phyloP scores from a whole-genome alignment of 495 filamentous ascomycete species.

The Penicillium soppii region DNA sequence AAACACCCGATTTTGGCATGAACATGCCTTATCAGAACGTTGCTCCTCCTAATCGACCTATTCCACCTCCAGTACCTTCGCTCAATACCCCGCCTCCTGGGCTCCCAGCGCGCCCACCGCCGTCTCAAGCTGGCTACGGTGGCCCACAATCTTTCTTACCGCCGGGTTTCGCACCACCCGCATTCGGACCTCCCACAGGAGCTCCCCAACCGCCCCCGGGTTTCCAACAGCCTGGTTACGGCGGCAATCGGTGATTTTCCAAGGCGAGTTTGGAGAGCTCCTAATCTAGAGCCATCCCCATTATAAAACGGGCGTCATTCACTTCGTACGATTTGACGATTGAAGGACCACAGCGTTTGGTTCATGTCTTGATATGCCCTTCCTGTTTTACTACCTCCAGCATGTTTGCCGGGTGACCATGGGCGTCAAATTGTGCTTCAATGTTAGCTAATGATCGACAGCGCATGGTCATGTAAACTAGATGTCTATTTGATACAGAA shows the following conservation, averaged over 20 bases:
- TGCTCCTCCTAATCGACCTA: conserved; percentile 41
- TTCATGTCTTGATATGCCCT: not conserved
- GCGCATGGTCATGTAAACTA: conserved; percentile 1
- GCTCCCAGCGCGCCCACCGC: conserved; percentile 75
- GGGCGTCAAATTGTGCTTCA: not conserved
- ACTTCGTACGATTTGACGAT: conserved; percentile 11
- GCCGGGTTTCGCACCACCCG: conserved; percentile 55
- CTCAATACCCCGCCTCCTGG: conserved; percentile 70
- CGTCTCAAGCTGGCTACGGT: conserved; percentile 73
- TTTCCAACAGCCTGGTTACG: conserved; percentile 51
- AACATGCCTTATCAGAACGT: conserved; percentile 36
- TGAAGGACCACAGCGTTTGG: not conserved
- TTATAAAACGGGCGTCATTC: not conserved
- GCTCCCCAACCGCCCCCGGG: conserved; percentile 46
- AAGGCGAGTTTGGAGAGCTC: not conserved
- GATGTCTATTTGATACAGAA: not conserved
- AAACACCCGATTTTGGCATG: conserved; percentile 30
- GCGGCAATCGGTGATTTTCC: conserved; percentile 36
- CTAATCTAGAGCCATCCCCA: not conserved
- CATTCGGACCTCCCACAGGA: conserved; percentile 43
- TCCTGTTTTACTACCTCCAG: not conserved
- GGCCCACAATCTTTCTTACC: conserved; percentile 70
- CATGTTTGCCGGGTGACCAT: not conserved
- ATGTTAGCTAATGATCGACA: not conserved
- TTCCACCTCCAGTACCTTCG: conserved; percentile 40